Evolutionary conservation across 495 filamentous ascomycete genomes (phyloP).

Genomic region (Tuber indicum): DNA sequence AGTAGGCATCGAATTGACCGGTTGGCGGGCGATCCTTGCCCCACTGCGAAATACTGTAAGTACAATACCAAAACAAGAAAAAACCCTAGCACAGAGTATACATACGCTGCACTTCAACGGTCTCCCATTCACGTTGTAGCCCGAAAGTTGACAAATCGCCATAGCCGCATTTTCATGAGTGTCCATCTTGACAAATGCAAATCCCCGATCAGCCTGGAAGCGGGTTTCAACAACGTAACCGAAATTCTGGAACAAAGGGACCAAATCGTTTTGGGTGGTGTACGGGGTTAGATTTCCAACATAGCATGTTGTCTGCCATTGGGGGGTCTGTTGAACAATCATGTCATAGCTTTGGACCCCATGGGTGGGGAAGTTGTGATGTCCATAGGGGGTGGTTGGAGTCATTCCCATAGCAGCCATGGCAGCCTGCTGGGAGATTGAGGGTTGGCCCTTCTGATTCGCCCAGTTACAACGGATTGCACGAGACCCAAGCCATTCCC

Average conservation of each 20-base stretch:
- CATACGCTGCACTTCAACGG: slow-evolving; percentile 97
- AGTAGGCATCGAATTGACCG: slow-evolving; percentile 73
- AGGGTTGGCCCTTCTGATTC: slow-evolving; percentile 98
- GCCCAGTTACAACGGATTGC: slow-evolving; percentile 99
- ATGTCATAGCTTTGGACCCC: slow-evolving; percentile 96
- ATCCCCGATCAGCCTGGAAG: slow-evolving; percentile 95
- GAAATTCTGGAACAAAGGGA: slow-evolving; percentile 96
- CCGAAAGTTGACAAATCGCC: slow-evolving; percentile 95
- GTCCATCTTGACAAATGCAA: slow-evolving; percentile 99
- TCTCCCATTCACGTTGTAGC: slow-evolving; percentile 94
- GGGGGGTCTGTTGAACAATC: slow-evolving; percentile 93
- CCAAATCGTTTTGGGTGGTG: slow-evolving; percentile 89
- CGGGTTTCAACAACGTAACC: slow-evolving; percentile 95
- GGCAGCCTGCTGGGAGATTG: slow-evolving; percentile 92
- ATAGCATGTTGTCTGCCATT: slow-evolving; percentile 98
- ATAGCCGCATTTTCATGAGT: slow-evolving; percentile 96
- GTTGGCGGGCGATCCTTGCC: slow-evolving; percentile 96
- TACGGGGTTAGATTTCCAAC: slow-evolving; percentile 98
- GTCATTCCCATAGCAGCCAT: slow-evolving; percentile 99
- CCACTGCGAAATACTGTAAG: slow-evolving; percentile 60
- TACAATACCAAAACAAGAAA: slow-evolving; percentile 6
- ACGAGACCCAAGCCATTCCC: slow-evolving; percentile 97
- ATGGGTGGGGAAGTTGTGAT: slow-evolving; percentile 96
- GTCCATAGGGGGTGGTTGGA: slow-evolving; percentile 89
- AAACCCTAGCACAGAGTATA: slow-evolving; percentile 37